A percentile compares a stretch with the other conserved stretches of the same genome.
These are phyloP conservation scores for Lupinus albus DNA, from an alignment of 306 rosid species.

Conservation along the genomic window DNA sequence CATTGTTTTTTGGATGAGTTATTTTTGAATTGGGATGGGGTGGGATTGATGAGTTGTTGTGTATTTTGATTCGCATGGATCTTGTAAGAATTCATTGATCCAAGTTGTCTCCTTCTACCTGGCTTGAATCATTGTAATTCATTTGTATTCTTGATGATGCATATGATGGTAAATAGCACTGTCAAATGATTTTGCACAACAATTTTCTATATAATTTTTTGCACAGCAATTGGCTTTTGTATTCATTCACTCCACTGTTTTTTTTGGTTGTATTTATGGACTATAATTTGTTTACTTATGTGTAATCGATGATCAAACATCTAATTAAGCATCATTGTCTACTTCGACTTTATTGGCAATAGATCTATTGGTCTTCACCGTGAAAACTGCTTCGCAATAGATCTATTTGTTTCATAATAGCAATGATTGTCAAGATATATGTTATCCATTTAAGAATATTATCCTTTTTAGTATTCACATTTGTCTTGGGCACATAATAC, in stretches of 20 bases:
- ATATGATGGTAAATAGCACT: constrained; percentile 18
- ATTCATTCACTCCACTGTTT: constrained; percentile 13
- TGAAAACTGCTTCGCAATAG: constrained; percentile 26
- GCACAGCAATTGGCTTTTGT: constrained; percentile 11
- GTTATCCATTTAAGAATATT: constrained; percentile 12
- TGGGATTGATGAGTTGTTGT: constrained; percentile 19
- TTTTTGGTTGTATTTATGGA: neutral
- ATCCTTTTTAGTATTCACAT: constrained; percentile 1
- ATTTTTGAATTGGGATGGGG: constrained; percentile 29
- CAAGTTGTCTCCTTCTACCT: constrained; percentile 21
- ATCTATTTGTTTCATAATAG: constrained; percentile 8
- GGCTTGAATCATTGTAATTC: constrained; percentile 10
- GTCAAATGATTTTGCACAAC: constrained; percentile 27
- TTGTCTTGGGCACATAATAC: neutral
- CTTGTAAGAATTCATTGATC: constrained; percentile 10
- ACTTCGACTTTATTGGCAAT: constrained; percentile 6
- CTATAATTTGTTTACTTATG: neutral
- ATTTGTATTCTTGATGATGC: constrained; percentile 30
- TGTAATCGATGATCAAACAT: constrained; percentile 22
- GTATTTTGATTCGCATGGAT: constrained; percentile 19
- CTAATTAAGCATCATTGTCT: neutral
- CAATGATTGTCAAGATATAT: constrained; percentile 9
- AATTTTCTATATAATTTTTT: neutral
- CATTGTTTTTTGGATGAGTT: neutral
- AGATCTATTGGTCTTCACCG: neutral